Evolutionary conservation across 805 yeast genomes (phyloP).

Genomic region (Cyberlindnera bimundalis): DNA sequence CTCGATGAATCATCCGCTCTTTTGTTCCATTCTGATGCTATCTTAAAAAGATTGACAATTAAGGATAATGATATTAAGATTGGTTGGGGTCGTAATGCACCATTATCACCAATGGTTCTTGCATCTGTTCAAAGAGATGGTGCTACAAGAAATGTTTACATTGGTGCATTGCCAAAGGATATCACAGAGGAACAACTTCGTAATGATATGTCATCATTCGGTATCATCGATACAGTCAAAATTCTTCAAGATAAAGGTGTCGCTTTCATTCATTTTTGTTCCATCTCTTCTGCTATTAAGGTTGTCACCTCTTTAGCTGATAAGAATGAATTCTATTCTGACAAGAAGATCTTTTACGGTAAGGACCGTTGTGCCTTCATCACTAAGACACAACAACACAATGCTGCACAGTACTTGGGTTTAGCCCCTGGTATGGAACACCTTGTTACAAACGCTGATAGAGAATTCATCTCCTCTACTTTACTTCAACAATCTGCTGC

Average conservation of each 20-base stretch:
- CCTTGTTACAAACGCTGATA: slow-evolving; percentile 63
- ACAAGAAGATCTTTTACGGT: slow-evolving; percentile 83
- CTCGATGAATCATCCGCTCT: slow-evolving; percentile 85
- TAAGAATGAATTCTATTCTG: slow-evolving; percentile 60
- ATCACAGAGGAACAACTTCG: slow-evolving; percentile 63
- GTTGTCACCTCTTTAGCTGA: slow-evolving; percentile 75
- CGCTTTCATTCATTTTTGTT: slow-evolving; percentile 87
- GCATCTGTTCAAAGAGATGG: slow-evolving; percentile 78
- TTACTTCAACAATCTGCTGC: slow-evolving; percentile 93
- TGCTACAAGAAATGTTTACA: slow-evolving; percentile 91
- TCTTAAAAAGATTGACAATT: slow-evolving; percentile 75
- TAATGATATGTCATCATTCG: slow-evolving; percentile 67
- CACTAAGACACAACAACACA: slow-evolving; percentile 93
- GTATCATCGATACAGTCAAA: slow-evolving; percentile 82
- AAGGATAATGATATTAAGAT: slow-evolving; percentile 78
- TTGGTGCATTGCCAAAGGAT: slow-evolving; percentile 72
- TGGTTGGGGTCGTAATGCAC: slow-evolving; percentile 89
- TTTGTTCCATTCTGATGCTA: slow-evolving; percentile 90
- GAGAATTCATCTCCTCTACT: slow-evolving; percentile 60
- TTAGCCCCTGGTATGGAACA: slow-evolving; percentile 87
- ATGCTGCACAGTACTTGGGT: slow-evolving; percentile 93
- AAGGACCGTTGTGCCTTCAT: slow-evolving; percentile 94
- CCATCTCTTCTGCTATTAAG: slow-evolving; percentile 81
- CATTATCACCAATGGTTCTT: slow-evolving; percentile 69
- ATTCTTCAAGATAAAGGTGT: slow-evolving; percentile 76